Evolutionary conservation across 2,329 filamentous ascomycete genomes (phyloP), one percentile per base, ranked within the genome.

Genomic region (Graphilbum fragrans): DNA sequence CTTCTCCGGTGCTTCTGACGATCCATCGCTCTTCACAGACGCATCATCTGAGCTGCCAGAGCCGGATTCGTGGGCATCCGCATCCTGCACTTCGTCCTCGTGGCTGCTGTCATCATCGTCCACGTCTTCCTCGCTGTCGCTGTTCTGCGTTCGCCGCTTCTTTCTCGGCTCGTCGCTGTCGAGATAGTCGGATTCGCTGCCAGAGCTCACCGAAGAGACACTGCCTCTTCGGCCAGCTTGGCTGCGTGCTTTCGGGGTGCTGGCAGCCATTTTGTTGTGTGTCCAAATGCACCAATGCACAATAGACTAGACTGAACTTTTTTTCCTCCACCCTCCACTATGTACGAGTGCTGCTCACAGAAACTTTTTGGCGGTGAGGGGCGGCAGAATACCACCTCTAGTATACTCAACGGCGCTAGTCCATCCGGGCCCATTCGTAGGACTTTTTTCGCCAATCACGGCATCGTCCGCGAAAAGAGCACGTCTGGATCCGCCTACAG

Each of bases 101-200:
- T 37, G 21, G 22, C 29, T 31, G 3, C 6, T 17, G 17, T 34
- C 25, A 2, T 35, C 5, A 4, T 31, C 57, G 37, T 61, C 54
- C 51, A 50, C 47, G 17, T 52, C 53, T 5, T 49, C 53, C n/a
- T 49, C 53, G 35, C 54, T 53, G 5, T 53, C 50, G 18, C 49
- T 48, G 38, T 54, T 50, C 39, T 27, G 2, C 14, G 35, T 14
- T 11, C 48, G 45, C 14, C 47, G 49, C 38, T 48, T 61, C 48
- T 64, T 64, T 35, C 61, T 58, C 41, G 60, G 57, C 34, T 50
- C 50, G 39, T 47, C 47, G 44, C 54, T 60, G 44, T 63, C 61
- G 34, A 74, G 63, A 44, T 62, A 65, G 49, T 74, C 70, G 29
- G 71, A 74, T 50, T 59, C 59, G 29, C 50, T 50, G 35, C 42